Evolutionary conservation across 169 alveolate genomes (phyloP), one percentile per base, ranked within the genome.

Genomic region (Cryptosporidium xiaoi): DNA sequence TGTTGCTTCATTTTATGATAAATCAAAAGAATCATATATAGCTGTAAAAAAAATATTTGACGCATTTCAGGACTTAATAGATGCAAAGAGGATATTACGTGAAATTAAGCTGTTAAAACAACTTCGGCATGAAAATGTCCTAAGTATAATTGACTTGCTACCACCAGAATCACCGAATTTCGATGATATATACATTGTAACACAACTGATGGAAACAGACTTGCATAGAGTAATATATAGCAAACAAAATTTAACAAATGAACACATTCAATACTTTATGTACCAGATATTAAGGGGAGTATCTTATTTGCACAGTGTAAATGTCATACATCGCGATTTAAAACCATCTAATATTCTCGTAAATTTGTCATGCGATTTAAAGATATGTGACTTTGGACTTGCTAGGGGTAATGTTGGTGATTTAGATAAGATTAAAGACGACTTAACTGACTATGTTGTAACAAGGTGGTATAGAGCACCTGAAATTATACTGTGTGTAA

Each of bases 391-490:
- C 85, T 91, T 96, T 18, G 97, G 98, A 3, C 68, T 95, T 3
- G 95, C 97, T 6, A 90, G 97, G 68, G 97, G 97, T 90, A 82
- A 65, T 93, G 71, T 90, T 91, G 15, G 91, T 77, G 71, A 92
- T 13, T 44, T 77, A 18, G 77, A 77, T 60, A 24, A 62, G 31
- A 91, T 65, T 16, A 93, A 91, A 82, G 69, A 84, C 64, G 71
- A 83, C 48, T 64, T 83, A 40, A 91, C 95, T 1, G 94, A 93
- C 89, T 95, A 94, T 84, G 98, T 95, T 0, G 95, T 95, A 18
- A 96, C 98, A 16, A 90, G 98, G 82, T 97, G 99, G 98, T 97
- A 97, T 82, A 84, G 99, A 51, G 97, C 99, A 0, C 99, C 98
- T 2, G 98, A 96, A 90, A 95, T 96, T 44, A 93, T 95, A 60